Evolutionary conservation across 177 flowering plant species (phyloP).

Genomic region (Vitis hybrid): DNA sequence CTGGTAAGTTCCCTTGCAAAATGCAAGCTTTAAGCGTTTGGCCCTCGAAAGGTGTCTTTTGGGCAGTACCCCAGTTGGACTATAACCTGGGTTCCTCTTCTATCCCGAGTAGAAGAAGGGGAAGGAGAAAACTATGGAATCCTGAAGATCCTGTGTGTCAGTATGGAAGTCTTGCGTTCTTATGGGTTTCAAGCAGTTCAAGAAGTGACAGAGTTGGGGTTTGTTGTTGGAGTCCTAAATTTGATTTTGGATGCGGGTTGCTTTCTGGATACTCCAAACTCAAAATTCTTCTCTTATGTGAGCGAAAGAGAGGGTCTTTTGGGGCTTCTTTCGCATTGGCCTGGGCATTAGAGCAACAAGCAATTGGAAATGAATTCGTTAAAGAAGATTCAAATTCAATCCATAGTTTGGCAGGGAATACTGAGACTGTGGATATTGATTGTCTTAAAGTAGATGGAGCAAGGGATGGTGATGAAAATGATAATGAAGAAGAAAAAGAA

Average conservation of each 20-base stretch:
- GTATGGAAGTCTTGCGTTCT: constrained; percentile 11
- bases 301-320: constrained; percentile 23
- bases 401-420: constrained; percentile 20
- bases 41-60: constrained; percentile 38
- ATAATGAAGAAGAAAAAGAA: constrained; percentile 11
- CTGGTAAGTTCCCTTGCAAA: constrained; percentile 13
- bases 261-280: constrained; percentile 19
- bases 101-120: constrained; percentile 19
- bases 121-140: constrained; percentile 28
- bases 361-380: constrained; percentile 25
- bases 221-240: constrained; percentile 15
- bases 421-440: constrained; percentile 12
- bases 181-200: constrained; percentile 25
- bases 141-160: constrained; percentile 17
- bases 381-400: constrained; percentile 22
- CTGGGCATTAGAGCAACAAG: constrained; percentile 46
- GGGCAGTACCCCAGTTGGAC: constrained; percentile 31
- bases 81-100: constrained; percentile 25
- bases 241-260: constrained; percentile 19
- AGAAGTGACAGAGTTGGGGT: constrained; percentile 6
- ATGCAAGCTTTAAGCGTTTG: constrained; percentile 63
- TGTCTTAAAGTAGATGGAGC: constrained; percentile 12
- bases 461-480: constrained; percentile 2
- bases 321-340: constrained; percentile 28
- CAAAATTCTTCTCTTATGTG: constrained; percentile 10